Conservation (phyloP, 2,329 filamentous ascomycete genomes). For the Aciculosporium take region DNA sequence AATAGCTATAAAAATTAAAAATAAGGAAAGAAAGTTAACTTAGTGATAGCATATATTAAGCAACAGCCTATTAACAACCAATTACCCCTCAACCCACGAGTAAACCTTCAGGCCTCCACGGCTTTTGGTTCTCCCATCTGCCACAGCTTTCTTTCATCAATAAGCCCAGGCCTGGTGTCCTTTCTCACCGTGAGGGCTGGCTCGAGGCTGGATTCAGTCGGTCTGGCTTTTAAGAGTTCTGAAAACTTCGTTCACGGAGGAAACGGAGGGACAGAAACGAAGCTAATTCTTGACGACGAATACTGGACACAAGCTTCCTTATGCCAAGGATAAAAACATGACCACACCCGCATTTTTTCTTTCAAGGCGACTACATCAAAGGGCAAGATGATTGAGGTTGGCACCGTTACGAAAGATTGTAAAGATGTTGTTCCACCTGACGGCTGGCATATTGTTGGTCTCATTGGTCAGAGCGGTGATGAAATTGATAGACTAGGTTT, state of each 20-base stretch:
- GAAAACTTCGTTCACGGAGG: neutral
- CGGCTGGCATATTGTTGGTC: neutral
- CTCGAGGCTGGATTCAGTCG: neutral
- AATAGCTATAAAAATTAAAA: too few relatives aligned
- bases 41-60: too few relatives aligned
- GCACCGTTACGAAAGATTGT: neutral
- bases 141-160: neutral
- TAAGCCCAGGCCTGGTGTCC: neutral
- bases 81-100: too few relatives aligned
- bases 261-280: neutral
- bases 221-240: neutral
- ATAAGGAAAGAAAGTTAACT: too few relatives aligned
- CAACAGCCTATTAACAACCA: too few relatives aligned
- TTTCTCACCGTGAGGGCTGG: neutral
- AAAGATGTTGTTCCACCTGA: neutral
- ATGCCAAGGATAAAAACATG: neutral
- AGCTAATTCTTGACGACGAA: neutral
- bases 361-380: neutral
- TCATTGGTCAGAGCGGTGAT: neutral
- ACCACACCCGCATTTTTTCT: neutral
- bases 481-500: neutral
- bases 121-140: neutral
- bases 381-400: neutral
- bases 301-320: neutral
- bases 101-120: neutral